These are phyloP conservation scores for Sechiopsis laciniata DNA, from an alignment of 306 rosid genomes.

Conservation along the genomic window DNA sequence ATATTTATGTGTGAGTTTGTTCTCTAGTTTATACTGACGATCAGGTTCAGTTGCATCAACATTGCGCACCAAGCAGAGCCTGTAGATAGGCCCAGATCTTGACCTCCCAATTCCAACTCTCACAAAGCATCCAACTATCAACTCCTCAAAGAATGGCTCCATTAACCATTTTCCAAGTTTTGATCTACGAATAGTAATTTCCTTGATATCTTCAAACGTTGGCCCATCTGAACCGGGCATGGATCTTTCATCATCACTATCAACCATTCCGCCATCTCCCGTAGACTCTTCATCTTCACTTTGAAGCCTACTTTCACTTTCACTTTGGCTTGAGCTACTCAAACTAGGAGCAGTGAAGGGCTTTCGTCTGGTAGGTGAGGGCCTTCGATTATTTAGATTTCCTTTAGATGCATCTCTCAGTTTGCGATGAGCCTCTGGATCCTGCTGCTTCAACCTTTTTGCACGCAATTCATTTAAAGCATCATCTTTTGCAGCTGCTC, in stretches of 20 bases:
- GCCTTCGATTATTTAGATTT: slow-evolving; percentile 36
- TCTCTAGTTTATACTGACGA: slow-evolving; percentile 67
- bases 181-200: slow-evolving; percentile 71
- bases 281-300: slow-evolving; percentile 71
- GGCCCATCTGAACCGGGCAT: slow-evolving; percentile 49
- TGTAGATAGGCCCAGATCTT: slow-evolving; percentile 62
- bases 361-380: slow-evolving; percentile 47
- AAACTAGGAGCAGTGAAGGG: slow-evolving; percentile 47
- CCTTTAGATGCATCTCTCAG: slow-evolving; percentile 52
- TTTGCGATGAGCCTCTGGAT: slow-evolving; percentile 60
- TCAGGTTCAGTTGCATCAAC: slow-evolving; percentile 81
- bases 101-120: slow-evolving; percentile 94
- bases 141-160: slow-evolving; percentile 96
- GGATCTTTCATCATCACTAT: slow-evolving; percentile 71
- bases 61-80: slow-evolving; percentile 85
- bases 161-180: slow-evolving; percentile 83
- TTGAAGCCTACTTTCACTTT: slow-evolving; percentile 61
- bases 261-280: slow-evolving; percentile 64
- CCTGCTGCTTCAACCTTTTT: slow-evolving; percentile 82
- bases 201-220: slow-evolving; percentile 68
- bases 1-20: slow-evolving; percentile 70
- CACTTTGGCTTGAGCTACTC: slow-evolving; percentile 78
- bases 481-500: slow-evolving; percentile 85
- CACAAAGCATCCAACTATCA: slow-evolving; percentile 91
- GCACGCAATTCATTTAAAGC: slow-evolving; percentile 90